A percentile compares a stretch with the other conserved stretches of the same genome.
phyloP scores from a whole-genome alignment of 2,329 filamentous ascomycete species.

The Penicillium sp. region DNA sequence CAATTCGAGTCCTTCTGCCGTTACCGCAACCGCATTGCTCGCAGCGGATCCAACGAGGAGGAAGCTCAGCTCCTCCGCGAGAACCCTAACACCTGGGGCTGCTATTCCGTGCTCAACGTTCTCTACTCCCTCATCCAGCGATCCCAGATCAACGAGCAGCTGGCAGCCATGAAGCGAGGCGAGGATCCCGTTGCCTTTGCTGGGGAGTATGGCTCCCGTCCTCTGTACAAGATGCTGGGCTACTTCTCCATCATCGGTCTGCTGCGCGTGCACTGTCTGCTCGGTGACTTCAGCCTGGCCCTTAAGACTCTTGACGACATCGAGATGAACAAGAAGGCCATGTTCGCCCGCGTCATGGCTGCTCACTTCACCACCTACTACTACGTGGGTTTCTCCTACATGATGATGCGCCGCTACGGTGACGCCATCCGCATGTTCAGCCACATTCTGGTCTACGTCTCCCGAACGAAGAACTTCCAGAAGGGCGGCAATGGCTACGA shows the following conservation, averaged over 20 bases:
- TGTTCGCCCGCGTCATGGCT: constrained; percentile 99
- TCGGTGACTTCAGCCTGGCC: constrained; percentile 96
- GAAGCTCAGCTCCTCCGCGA: constrained; percentile 89
- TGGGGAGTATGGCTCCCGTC: constrained; percentile 92
- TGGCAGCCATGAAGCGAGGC: constrained; percentile 89
- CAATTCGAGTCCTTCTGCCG: constrained; percentile 99
- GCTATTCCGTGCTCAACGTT: constrained; percentile 98
- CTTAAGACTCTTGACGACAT: constrained; percentile 99
- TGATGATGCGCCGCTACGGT: constrained; percentile 99
- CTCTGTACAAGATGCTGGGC: constrained; percentile 95
- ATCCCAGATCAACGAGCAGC: constrained; percentile 97
- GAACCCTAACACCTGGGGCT: constrained; percentile 99
- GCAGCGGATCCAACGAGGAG: constrained; percentile 81
- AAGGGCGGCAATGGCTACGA: constrained; percentile 91
- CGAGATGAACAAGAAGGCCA: constrained; percentile 99
- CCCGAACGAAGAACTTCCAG: constrained; percentile 99
- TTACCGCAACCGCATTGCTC: constrained; percentile 89
- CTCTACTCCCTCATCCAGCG: constrained; percentile 98
- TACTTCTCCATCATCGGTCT: constrained; percentile 99
- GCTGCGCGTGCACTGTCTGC: constrained; percentile 90
- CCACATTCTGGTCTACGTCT: constrained; percentile 99
- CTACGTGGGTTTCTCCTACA: constrained; percentile 99
- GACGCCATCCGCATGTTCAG: constrained; percentile 99
- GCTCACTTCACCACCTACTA: constrained; percentile 99
- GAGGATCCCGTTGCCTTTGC: constrained; percentile 87